These are phyloP conservation scores for Termitomyces sp. DNA, from an alignment of 768 basidiomycete species.

Conservation along the genomic window DNA sequence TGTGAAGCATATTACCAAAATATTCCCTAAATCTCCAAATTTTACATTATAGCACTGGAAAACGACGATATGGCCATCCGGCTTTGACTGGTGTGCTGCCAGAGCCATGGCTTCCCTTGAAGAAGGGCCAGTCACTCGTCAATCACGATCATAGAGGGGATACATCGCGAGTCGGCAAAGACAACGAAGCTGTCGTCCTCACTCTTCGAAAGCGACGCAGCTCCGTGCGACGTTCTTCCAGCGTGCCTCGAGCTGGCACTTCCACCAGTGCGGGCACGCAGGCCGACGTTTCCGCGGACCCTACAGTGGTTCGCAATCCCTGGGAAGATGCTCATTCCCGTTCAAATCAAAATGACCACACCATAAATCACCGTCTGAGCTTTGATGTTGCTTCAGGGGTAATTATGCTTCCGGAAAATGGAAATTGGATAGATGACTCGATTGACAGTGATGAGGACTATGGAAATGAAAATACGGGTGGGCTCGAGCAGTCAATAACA, in stretches of 20 bases:
- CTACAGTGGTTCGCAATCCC: constrained; percentile 38
- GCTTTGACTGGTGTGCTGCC: constrained; percentile 92
- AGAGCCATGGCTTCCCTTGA: constrained; percentile 90
- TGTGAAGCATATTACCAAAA: background rate
- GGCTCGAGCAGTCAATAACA: constrained; percentile 23
- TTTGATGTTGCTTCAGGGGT: constrained; percentile 86
- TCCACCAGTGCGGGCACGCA: constrained; percentile 3
- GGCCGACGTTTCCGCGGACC: constrained; percentile 18
- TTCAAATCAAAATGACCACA: constrained; percentile 12
- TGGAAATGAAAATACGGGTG: constrained; percentile 27
- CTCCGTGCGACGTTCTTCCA: background rate
- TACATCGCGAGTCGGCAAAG: constrained; percentile 29
- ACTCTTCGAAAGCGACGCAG: constrained; percentile 71
- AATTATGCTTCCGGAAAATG: constrained; percentile 79
- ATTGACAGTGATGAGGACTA: constrained; percentile 42
- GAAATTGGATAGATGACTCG: constrained; percentile 55
- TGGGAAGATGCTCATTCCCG: constrained; percentile 52
- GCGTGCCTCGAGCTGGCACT: constrained; percentile 6
- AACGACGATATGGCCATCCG: constrained; percentile 91
- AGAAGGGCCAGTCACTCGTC: constrained; percentile 72
- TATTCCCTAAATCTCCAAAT: constrained; percentile 6
- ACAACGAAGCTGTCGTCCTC: constrained; percentile 70
- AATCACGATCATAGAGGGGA: constrained; percentile 44
- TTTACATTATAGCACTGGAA: constrained; percentile 64
- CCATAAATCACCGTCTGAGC: constrained; percentile 59